A percentile compares a stretch with the other conserved stretches of the same genome.
These are phyloP conservation scores for Heimioporus sp. DNA, from an alignment of 768 basidiomycete genomes.

Conservation along the genomic window DNA sequence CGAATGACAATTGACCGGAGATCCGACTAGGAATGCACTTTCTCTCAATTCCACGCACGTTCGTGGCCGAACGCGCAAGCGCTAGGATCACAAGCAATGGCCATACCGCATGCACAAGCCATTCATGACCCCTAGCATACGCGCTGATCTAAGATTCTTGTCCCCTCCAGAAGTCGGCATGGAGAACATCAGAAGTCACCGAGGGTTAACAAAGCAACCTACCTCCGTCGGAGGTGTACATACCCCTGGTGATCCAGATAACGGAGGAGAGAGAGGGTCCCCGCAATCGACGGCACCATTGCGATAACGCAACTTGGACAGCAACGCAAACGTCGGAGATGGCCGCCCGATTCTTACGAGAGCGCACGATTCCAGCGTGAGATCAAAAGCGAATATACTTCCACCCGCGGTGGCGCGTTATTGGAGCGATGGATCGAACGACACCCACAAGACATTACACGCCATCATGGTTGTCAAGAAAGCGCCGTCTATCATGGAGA, in stretches of 20 bases:
- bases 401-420: slow-evolving; percentile 12
- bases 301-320: slow-evolving; percentile 3
- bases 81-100: not conserved
- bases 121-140: not conserved
- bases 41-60: slow-evolving; percentile 4
- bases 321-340: slow-evolving; percentile 13
- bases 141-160: slow-evolving; percentile 21
- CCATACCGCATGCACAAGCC: not conserved
- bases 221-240: slow-evolving; percentile 12
- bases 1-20: slow-evolving; percentile 9
- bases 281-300: slow-evolving; percentile 1
- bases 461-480: slow-evolving; percentile 2
- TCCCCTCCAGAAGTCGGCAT: slow-evolving; percentile 1
- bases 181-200: slow-evolving; percentile 13
- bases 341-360: slow-evolving; percentile 14
- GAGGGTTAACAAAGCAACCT: slow-evolving; percentile 6
- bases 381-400: not conserved
- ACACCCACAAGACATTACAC: not conserved
- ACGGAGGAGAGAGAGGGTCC: slow-evolving; percentile 1
- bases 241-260: slow-evolving; percentile 20
- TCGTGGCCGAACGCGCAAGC: not conserved
- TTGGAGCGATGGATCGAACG: slow-evolving; percentile 15
- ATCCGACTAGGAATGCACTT: slow-evolving; percentile 4
- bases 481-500: slow-evolving; percentile 6
- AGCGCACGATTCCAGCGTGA: not conserved